Evolutionary conservation across 768 basidiomycete species (phyloP).

Genomic region (Leccinum uliginosum): DNA sequence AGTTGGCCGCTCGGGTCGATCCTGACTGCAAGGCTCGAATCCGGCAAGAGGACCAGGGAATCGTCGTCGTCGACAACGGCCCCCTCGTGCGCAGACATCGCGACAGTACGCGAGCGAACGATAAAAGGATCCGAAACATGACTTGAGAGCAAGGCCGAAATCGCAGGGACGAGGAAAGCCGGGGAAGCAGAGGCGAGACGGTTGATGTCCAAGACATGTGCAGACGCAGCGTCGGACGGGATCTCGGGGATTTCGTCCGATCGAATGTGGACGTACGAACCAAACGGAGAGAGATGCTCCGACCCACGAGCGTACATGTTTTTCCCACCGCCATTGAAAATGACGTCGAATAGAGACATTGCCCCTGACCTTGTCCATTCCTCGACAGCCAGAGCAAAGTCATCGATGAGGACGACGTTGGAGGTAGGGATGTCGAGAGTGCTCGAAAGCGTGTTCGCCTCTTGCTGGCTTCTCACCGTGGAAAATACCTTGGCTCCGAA

Average conservation of each 20-base stretch:
- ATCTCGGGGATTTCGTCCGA: conserved; percentile 12
- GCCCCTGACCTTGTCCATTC: conserved; percentile 15
- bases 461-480: conserved; percentile 17
- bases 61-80: conserved; percentile 1
- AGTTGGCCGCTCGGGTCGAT: conserved; percentile 26
- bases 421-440: conserved; percentile 7
- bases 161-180: conserved; percentile 12
- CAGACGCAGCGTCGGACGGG: conserved; percentile 15
- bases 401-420: conserved; percentile 9
- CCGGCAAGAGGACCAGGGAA: conserved; percentile 18
- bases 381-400: conserved; percentile 5
- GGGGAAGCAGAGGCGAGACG: conserved; percentile 20
- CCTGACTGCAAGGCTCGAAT: conserved; percentile 5
- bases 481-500: conserved; percentile 17
- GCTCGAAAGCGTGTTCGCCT: conserved; percentile 15
- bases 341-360: conserved; percentile 18
- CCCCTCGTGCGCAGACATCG: conserved; percentile 10
- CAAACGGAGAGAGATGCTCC: conserved; percentile 22
- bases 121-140: conserved; percentile 16
- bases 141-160: conserved; percentile 17
- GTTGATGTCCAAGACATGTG: conserved; percentile 20
- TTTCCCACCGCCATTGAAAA: conserved; percentile 22
- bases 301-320: conserved; percentile 12
- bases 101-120: conserved; percentile 4
- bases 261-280: conserved; percentile 24